A percentile compares a stretch with the other conserved stretches of the same genome.
Evolutionary conservation across 2,329 filamentous ascomycete genomes (phyloP).

Genomic region (Fusarium tjaetaba): DNA sequence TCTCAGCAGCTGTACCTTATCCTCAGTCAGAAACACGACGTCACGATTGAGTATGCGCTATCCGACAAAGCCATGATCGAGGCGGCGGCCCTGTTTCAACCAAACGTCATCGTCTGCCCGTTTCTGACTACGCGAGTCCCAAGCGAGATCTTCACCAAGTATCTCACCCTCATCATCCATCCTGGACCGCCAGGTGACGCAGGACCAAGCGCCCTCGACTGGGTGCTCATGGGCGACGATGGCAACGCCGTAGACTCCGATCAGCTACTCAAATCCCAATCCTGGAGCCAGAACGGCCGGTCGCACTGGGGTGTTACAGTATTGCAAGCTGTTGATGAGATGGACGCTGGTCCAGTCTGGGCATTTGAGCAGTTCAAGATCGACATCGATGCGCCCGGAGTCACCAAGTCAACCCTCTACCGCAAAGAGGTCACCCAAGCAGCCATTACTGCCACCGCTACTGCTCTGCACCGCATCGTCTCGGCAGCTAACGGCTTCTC

Average conservation of each 20-base stretch:
- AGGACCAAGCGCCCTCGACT: conserved; percentile 27
- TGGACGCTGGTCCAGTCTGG: conserved; percentile 32
- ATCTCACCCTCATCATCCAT: conserved; percentile 27
- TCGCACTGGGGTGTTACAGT: conserved; percentile 33
- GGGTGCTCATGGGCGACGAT: conserved; percentile 30
- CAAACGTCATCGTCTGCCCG: conserved; percentile 24
- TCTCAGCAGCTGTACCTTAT: conserved; percentile 27
- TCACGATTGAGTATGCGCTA: conserved; percentile 29
- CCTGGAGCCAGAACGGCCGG: conserved; percentile 19
- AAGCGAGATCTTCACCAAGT: conserved; percentile 11
- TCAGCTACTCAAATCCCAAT: conserved; percentile 14
- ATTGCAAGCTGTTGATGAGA: conserved; percentile 28
- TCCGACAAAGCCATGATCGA: conserved; percentile 28
- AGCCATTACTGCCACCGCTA: conserved; percentile 11
- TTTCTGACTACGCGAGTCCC: conserved; percentile 24
- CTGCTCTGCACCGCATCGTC: conserved; percentile 12
- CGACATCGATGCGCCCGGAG: conserved; percentile 16
- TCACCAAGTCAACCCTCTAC: conserved; percentile 28
- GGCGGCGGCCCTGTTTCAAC: conserved; percentile 12
- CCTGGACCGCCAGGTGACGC: conserved; percentile 29
- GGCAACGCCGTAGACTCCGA: conserved; percentile 8
- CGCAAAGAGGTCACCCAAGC: conserved; percentile 16
- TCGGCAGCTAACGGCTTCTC: not conserved
- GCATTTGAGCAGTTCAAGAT: conserved; percentile 30
- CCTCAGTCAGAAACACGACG: conserved; percentile 5